Base-by-base conservation (phyloP, 768 basidiomycete species). In the Phallus indusiatus region DNA sequence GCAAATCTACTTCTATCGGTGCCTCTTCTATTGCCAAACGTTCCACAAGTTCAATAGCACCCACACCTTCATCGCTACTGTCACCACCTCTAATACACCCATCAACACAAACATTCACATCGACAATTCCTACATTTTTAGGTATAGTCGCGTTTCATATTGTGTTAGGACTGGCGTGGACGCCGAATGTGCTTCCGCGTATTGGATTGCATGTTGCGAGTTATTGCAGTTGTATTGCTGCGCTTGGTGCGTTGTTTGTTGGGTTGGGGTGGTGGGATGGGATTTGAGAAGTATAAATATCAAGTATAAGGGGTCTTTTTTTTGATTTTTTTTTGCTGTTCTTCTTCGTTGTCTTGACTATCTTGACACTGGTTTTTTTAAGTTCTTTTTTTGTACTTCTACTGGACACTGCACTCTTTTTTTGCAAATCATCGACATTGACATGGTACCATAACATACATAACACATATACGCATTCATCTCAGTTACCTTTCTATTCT, bases 141-240 rank as follows among this genome's bases (percentile, higher is more conserved):
- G 47, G 76, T 1, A 69, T 81, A 28, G 62, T 81, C 28, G 33
- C 74, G 6, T 67, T 84, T 14, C 84, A 88, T 55, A 72, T 77
- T 9, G 64, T 76, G 33, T 77, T 91, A 20, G 73, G 81, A 2
- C 70, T 86, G 17, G 74, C 90, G 55, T 85, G 90, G 63, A 82
- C 86, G 0, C 81, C 86, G 1, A 70, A 76, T 54, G 72, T 89
- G 28, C 75, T 92, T 12, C 86, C 88, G 0, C 77, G 79, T 46
- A 78, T 91, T 24, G 90, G 90, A 7, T 78, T 90, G 28, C 90
- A 88, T 54, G 82, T 81, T 0, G 85, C 84, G 34, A 88, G 86
- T 22, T 93, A 90, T 69, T 74, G 84, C 10, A 82, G 80, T 20
- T 74, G 83, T 49, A 68, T 92, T 33, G 76, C 86, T 4, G 82